These are phyloP conservation scores for Rhododendron williamsianum DNA, from an alignment of 148 eudicot species.

Conservation along the genomic window DNA sequence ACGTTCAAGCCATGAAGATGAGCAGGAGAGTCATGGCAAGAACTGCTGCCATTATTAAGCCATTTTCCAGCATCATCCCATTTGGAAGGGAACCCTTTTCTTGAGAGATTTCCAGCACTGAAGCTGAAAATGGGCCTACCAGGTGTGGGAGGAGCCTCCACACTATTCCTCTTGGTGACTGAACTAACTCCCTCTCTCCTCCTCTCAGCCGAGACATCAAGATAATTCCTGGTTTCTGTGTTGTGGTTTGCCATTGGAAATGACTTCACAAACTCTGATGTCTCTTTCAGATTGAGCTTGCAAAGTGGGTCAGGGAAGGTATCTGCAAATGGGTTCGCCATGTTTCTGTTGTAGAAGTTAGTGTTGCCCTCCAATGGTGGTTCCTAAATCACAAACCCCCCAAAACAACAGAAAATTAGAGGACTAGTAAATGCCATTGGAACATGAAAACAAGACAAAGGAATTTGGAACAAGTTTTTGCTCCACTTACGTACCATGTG, in stretches of 20 bases:
- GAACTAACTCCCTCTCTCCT: slow-evolving; percentile 31
- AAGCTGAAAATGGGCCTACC: slow-evolving; percentile 77
- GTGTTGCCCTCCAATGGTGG: slow-evolving; percentile 18
- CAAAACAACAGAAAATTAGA: slow-evolving; percentile 3
- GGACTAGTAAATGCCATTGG: not conserved
- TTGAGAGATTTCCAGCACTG: slow-evolving; percentile 40
- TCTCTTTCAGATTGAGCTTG: slow-evolving; percentile 62
- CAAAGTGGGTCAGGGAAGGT: slow-evolving; percentile 57
- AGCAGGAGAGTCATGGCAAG: slow-evolving; percentile 68
- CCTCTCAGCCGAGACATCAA: slow-evolving; percentile 32
- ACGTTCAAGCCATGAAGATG: slow-evolving; percentile 22
- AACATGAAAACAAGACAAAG: not conserved
- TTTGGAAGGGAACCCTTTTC: slow-evolving; percentile 68
- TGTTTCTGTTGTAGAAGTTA: slow-evolving; percentile 17
- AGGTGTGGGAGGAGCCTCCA: slow-evolving; percentile 64
- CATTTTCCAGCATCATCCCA: slow-evolving; percentile 97
- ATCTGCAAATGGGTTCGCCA: slow-evolving; percentile 57
- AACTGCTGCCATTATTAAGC: slow-evolving; percentile 33
- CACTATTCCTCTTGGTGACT: slow-evolving; percentile 21
- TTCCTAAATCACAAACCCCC: slow-evolving; percentile 18
- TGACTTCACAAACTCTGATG: slow-evolving; percentile 70
- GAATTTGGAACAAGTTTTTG: not conserved
- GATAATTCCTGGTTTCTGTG: slow-evolving; percentile 12
- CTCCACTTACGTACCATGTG: slow-evolving; percentile 19
- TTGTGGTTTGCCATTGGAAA: slow-evolving; percentile 40